Percentiles rank a stretch among this genome's conserved stretches.
Evolutionary conservation across 108 stramenopile species (phyloP).

Genomic region (Stephanodiscus triporus): DNA sequence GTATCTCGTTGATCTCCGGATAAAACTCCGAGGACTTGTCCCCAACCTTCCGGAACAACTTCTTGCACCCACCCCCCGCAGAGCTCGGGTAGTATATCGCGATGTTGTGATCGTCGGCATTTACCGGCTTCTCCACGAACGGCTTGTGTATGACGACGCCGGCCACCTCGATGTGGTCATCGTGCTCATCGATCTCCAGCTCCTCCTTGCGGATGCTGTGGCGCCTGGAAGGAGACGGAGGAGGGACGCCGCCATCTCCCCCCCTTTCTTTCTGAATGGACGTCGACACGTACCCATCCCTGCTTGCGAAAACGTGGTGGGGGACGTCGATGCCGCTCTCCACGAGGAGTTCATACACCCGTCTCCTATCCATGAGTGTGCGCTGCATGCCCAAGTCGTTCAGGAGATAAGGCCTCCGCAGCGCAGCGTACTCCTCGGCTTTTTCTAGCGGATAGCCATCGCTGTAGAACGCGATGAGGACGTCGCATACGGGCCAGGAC

Average conservation of each 20-base stretch:
- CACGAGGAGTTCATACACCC: constrained; percentile 91
- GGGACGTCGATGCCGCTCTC: constrained; percentile 94
- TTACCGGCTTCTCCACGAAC: constrained; percentile 98
- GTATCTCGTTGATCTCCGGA: constrained; percentile 90
- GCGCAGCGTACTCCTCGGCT: constrained; percentile 88
- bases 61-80: constrained; percentile 98
- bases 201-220: not conserved
- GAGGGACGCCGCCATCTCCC: not conserved
- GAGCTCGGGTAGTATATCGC: constrained; percentile 92
- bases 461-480: constrained; percentile 95
- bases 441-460: constrained; percentile 87
- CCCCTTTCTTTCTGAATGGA: not conserved
- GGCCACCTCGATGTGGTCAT: constrained; percentile 95
- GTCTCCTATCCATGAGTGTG: constrained; percentile 88
- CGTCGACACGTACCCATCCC: constrained; percentile 80
- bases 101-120: constrained; percentile 99
- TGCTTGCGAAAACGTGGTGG: constrained; percentile 84
- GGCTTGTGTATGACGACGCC: constrained; percentile 94
- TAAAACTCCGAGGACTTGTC: constrained; percentile 91
- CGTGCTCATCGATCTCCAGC: constrained; percentile 79
- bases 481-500: constrained; percentile 94
- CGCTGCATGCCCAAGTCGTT: constrained; percentile 94
- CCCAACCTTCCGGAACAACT: constrained; percentile 95
- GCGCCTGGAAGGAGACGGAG: not conserved
- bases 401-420: constrained; percentile 88